A percentile compares a stretch with the other conserved stretches of the same genome.
phyloP scores from a whole-genome alignment of 129 eudicot genomes.

The Glebionis coronaria region DNA sequence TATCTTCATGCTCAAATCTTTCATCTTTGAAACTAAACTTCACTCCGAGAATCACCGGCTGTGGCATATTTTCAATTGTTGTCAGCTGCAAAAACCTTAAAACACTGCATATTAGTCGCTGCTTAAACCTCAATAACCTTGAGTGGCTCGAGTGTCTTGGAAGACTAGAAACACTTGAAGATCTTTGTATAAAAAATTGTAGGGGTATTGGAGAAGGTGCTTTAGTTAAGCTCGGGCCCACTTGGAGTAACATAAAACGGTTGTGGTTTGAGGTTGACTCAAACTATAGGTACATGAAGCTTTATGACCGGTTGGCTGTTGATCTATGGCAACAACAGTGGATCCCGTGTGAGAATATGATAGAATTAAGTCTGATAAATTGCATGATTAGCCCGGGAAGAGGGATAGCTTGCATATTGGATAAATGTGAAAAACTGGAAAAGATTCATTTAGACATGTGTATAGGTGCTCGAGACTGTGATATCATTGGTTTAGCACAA shows the following conservation, averaged over 20 bases:
- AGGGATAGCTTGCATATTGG: conserved; percentile 85
- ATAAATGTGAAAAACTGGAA: conserved; percentile 67
- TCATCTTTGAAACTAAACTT: conserved; percentile 61
- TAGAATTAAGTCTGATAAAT: conserved; percentile 59
- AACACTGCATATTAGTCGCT: conserved; percentile 57
- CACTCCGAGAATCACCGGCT: conserved; percentile 78
- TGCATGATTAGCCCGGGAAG: conserved; percentile 75
- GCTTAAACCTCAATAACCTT: conserved; percentile 57
- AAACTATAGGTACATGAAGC: conserved; percentile 68
- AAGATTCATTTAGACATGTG: conserved; percentile 74
- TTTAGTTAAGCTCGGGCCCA: conserved; percentile 56
- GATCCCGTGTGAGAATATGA: conserved; percentile 71
- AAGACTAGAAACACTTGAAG: conserved; percentile 55
- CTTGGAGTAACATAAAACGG: conserved; percentile 60
- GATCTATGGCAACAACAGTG: conserved; percentile 69
- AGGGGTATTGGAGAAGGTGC: conserved; percentile 88
- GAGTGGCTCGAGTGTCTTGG: conserved; percentile 95
- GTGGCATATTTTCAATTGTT: conserved; percentile 66
- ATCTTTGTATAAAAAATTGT: conserved; percentile 67
- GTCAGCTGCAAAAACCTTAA: conserved; percentile 60
- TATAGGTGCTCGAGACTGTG: conserved; percentile 63
- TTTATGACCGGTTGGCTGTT: conserved; percentile 60
- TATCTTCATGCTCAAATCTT: conserved; percentile 63
- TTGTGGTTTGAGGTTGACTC: conserved; percentile 70
- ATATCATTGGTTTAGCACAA: conserved; percentile 52